Base-by-base conservation (phyloP, 116 monocot species). In the Cymodocea nodosa region DNA sequence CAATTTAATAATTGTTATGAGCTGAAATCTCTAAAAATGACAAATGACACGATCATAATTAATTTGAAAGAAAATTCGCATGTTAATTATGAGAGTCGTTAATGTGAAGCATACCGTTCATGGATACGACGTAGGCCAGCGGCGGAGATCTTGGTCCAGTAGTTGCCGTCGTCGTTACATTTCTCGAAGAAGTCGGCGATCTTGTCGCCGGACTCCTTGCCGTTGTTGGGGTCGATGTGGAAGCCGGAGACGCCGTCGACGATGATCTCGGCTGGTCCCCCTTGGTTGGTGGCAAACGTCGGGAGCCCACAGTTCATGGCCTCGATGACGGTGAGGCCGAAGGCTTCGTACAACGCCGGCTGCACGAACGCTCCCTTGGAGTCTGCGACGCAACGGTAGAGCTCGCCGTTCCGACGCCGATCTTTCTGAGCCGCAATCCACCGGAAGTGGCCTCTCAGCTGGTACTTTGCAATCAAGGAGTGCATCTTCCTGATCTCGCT, bases 261-360 rank as follows among this genome's bases (percentile, higher is more conserved):
- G 23, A 89, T 89, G 60, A 89, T 89, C 71, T 89, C 85, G 16
- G 85, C 85, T 0, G 89, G 89, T n/a, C 89, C 89, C 40, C 85
- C 89, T 70, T 85, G 79, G 60, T 85, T 89, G 14, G 89, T 89
- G 25, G 85, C 89, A 66, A 89, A 85, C 16, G 85, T 89, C 0
- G 80, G 82, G 22, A 85, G 65, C 14, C 89, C 85, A 15, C 85
- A 89, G 73, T 85, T 89, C 89, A 89, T 89, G 13, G 89, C 85
- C 76, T 89, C 85, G 14, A 89, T 85, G 24, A 89, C 89, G 4
- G 89, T 89, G 12, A 89, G 76, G 9, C 85, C 89, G 54, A 89
- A 89, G 64, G 89, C 89, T 80, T 89, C 89, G 24, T 89, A 89
- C 19, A 85, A 30, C 17, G 89, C 89, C 76, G 89, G 89, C 89